Conservation (phyloP, 2,329 filamentous ascomycete species). For the Colletotrichum camelliae region DNA sequence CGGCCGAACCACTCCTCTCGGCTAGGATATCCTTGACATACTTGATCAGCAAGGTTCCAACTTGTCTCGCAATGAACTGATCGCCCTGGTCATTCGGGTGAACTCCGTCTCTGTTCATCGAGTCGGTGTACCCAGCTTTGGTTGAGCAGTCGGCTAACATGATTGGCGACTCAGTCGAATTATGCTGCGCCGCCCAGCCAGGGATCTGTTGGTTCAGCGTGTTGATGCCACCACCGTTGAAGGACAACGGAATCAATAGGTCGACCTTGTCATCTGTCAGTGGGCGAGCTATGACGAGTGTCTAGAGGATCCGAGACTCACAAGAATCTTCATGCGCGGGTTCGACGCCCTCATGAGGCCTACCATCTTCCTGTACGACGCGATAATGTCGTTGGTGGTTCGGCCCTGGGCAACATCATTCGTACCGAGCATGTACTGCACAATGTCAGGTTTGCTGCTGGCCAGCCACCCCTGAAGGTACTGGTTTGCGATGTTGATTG, state of each 20-base stretch:
- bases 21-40: constrained; percentile 29
- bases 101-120: constrained; percentile 42
- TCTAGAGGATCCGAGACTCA: constrained; percentile 14
- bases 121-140: constrained; percentile 35
- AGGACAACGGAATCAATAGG: constrained; percentile 42
- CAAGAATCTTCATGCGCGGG: constrained; percentile 44
- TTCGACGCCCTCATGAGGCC: constrained; percentile 40
- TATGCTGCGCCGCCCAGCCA: constrained; percentile 38
- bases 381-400: constrained; percentile 37
- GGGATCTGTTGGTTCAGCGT: constrained; percentile 42
- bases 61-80: constrained; percentile 33
- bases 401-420: constrained; percentile 43
- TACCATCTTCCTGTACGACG: constrained; percentile 45
- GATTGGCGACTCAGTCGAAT: constrained; percentile 42
- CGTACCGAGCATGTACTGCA: constrained; percentile 52
- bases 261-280: constrained; percentile 33
- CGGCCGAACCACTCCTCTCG: not conserved
- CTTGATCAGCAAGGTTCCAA: constrained; percentile 37
- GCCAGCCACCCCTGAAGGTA: constrained; percentile 44
- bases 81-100: constrained; percentile 44
- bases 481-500: constrained; percentile 47
- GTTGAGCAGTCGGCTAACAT: constrained; percentile 42
- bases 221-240: constrained; percentile 31
- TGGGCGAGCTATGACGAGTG: fast-evolving
- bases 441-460: constrained; percentile 42